These are phyloP conservation scores for Trichoderma atrobrunneum DNA, from an alignment of 2,329 filamentous ascomycete species.

Conservation along the genomic window DNA sequence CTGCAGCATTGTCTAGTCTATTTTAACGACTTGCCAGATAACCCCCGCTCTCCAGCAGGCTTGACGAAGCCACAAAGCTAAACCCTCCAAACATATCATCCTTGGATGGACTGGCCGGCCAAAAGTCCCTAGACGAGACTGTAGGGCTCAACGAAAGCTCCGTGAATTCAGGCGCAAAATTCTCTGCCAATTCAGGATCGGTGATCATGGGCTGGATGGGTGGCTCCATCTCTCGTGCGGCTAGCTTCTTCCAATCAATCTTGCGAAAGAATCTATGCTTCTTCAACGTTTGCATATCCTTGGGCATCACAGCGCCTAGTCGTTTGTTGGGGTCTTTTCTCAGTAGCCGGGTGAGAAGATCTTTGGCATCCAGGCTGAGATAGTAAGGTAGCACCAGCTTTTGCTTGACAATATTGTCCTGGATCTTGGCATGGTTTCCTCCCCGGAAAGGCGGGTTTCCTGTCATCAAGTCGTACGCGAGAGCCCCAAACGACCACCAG, in stretches of 20 bases:
- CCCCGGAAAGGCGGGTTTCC: slow-evolving; percentile 88
- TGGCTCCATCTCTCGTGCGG: slow-evolving; percentile 75
- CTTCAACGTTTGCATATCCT: slow-evolving; percentile 82
- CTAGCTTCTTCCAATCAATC: slow-evolving; percentile 90
- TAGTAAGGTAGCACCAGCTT: slow-evolving; percentile 89
- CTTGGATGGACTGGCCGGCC: slow-evolving; percentile 40
- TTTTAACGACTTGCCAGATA: slow-evolving; percentile 24
- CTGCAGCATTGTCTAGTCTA: background rate
- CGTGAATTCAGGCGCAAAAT: slow-evolving; percentile 93
- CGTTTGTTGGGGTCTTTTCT: slow-evolving; percentile 91
- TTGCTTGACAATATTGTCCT: slow-evolving; percentile 92
- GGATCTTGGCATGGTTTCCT: slow-evolving; percentile 89
- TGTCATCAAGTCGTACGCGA: slow-evolving; percentile 89
- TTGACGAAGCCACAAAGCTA: slow-evolving; percentile 60
- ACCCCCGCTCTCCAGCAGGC: slow-evolving; percentile 50
- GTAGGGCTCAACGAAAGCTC: slow-evolving; percentile 77
- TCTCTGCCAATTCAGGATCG: slow-evolving; percentile 92
- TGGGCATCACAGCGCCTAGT: slow-evolving; percentile 82
- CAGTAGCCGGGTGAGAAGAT: slow-evolving; percentile 82
- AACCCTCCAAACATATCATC: slow-evolving; percentile 63
- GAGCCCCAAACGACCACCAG: slow-evolving; percentile 96
- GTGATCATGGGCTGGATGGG: slow-evolving; percentile 94
- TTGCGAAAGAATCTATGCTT: slow-evolving; percentile 94
- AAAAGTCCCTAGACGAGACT: slow-evolving; percentile 44
- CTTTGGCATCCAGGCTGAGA: slow-evolving; percentile 86